A percentile compares a stretch with the other conserved stretches of the same genome.
Conservation (phyloP, 1,139 yeast species). For the Citeromyces hawaiiensis region DNA sequence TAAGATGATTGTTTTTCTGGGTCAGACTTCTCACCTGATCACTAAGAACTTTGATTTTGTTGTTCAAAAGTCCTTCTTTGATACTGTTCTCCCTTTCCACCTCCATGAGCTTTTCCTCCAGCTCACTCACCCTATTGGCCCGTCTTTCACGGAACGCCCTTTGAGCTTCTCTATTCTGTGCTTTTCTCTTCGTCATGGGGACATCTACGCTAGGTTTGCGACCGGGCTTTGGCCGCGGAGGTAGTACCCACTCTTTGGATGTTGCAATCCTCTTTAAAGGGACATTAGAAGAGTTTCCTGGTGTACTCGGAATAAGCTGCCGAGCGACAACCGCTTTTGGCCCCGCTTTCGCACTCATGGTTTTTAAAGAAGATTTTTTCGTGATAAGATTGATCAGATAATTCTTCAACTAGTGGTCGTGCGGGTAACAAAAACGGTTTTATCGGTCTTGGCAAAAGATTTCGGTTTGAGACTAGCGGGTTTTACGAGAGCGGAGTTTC, state of each 20-base stretch:
- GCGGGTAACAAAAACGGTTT: too few species aligned
- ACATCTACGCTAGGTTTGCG: slow-evolving; percentile 65
- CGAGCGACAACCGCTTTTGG: too few species aligned
- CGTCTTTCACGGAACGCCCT: slow-evolving; percentile 79
- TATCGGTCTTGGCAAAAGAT: too few species aligned
- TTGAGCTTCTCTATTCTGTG: slow-evolving; percentile 93
- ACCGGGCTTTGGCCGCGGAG: slow-evolving; percentile 88
- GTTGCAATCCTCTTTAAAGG: slow-evolving; percentile 37
- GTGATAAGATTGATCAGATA: too few species aligned
- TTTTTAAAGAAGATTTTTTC: too few species aligned
- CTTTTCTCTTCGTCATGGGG: slow-evolving; percentile 69
- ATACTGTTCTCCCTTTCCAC: slow-evolving; percentile 53
- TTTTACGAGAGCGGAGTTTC: too few species aligned
- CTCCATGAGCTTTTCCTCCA: slow-evolving; percentile 42
- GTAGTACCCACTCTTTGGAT: slow-evolving; percentile 84
- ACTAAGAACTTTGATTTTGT: slow-evolving; percentile 20
- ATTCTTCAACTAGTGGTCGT: too few species aligned
- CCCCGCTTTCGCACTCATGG: too few species aligned
- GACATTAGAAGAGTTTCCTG: slow-evolving; percentile 2
- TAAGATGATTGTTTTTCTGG: slow-evolving; percentile 13
- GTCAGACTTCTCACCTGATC: slow-evolving; percentile 19
- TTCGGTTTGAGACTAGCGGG: too few species aligned
- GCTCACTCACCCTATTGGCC: slow-evolving; percentile 45
- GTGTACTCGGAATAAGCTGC: background rate
- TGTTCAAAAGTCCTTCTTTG: slow-evolving; percentile 46